Conservation (phyloP, 352 stramenopile genomes). For the Globisporangium orthogonon region DNA sequence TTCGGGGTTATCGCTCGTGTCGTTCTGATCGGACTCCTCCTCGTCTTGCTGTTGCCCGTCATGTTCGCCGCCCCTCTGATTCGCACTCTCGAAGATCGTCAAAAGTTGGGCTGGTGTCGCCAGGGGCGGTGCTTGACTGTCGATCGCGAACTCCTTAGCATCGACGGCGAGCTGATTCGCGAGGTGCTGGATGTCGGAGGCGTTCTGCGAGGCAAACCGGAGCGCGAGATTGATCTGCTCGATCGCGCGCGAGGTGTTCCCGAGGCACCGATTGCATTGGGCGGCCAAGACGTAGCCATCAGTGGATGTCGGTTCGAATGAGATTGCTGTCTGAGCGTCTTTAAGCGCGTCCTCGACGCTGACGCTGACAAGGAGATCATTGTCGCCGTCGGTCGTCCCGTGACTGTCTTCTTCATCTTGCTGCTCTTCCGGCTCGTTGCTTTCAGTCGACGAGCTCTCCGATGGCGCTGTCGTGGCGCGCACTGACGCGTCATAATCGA, state of each 20-base stretch:
- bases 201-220: slow-evolving; percentile 13
- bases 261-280: slow-evolving; percentile 34
- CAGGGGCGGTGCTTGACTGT: slow-evolving; percentile 4
- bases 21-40: slow-evolving; percentile 3
- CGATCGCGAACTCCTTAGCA: slow-evolving; percentile 5
- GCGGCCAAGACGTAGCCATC: slow-evolving; percentile 27
- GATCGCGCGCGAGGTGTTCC: slow-evolving; percentile 21
- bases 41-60: slow-evolving; percentile 10
- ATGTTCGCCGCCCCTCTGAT: slow-evolving; percentile 5
- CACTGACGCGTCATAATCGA: slow-evolving; percentile 31
- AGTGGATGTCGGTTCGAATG: slow-evolving; percentile 1
- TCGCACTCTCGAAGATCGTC: slow-evolving; percentile 5
- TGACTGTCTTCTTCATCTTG: slow-evolving; percentile 4
- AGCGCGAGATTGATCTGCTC: slow-evolving; percentile 18
- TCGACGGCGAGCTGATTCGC: slow-evolving; percentile 28
- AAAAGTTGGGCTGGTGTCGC: slow-evolving; percentile 11
- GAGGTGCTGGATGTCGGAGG: slow-evolving; percentile 21
- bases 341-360: slow-evolving; percentile 35
- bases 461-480: slow-evolving; percentile 9
- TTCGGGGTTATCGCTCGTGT: not conserved
- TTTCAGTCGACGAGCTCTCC: not conserved
- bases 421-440: slow-evolving; percentile 7
- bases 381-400: not conserved
- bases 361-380: slow-evolving; percentile 11
- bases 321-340: slow-evolving; percentile 22